A percentile compares a stretch with the other conserved stretches of the same genome.
These are phyloP conservation scores for Picochlorum sp. DNA, from an alignment of 139 green algal genomes.

Conservation along the genomic window DNA sequence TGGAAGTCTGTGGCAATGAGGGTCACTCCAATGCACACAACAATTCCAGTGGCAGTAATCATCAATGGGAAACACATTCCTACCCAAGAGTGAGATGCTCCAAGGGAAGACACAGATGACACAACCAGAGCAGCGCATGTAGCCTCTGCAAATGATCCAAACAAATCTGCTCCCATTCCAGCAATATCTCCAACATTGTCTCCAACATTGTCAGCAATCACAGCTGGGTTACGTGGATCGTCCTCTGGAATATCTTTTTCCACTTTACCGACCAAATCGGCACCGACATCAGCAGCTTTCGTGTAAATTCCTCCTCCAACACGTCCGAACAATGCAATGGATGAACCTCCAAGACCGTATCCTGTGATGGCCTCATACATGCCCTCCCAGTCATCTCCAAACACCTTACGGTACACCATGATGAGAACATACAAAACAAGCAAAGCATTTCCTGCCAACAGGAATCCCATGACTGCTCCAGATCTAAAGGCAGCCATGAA, in stretches of 20 bases:
- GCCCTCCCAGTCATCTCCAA: conserved; percentile 81
- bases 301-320: conserved; percentile 97
- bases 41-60: conserved; percentile 76
- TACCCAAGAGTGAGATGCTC: conserved; percentile 52
- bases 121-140: conserved; percentile 93
- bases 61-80: conserved; percentile 79
- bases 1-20: conserved; percentile 85
- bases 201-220: conserved; percentile 97
- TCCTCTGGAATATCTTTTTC: conserved; percentile 99
- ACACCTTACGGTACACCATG: conserved; percentile 65
- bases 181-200: conserved; percentile 99
- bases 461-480: conserved; percentile 97
- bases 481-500: conserved; percentile 96
- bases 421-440: conserved; percentile 81
- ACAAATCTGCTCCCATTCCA: conserved; percentile 97
- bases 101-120: conserved; percentile 65
- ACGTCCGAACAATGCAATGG: conserved; percentile 93
- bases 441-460: conserved; percentile 79
- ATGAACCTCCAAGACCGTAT: conserved; percentile 93
- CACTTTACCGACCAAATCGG: conserved; percentile 96
- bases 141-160: conserved; percentile 93
- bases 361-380: conserved; percentile 95
- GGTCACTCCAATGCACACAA: conserved; percentile 83
- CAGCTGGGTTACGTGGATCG: conserved; percentile 95
- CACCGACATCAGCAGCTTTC: conserved; percentile 96